Conservation (phyloP, 148 eudicot genomes). For the Amaranthus hypochondriacus region DNA sequence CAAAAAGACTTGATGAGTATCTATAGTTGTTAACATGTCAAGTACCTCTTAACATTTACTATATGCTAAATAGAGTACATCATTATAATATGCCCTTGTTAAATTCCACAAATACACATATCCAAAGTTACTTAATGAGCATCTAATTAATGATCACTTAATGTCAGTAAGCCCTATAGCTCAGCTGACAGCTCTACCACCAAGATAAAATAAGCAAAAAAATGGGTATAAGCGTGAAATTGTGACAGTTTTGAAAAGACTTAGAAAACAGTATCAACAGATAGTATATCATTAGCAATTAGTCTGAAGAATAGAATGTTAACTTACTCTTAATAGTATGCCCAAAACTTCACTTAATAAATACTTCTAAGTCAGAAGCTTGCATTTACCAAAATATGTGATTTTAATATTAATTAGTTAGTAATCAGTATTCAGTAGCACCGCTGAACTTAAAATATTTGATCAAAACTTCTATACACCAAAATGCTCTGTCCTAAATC, state of each 20-base stretch:
- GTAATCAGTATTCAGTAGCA: background rate
- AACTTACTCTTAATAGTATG: conserved; percentile 14
- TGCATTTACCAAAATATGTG: background rate
- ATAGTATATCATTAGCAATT: background rate
- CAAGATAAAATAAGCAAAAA: background rate
- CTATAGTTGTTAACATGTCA: too few relatives aligned
- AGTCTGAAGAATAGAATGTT: conserved; percentile 16
- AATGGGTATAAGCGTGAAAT: background rate
- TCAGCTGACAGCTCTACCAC: conserved; percentile 1
- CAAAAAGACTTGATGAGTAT: too few relatives aligned
- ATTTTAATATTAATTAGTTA: background rate
- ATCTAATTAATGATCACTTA: background rate
- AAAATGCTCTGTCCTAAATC: background rate
- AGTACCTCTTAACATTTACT: too few relatives aligned
- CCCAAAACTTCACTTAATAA: background rate
- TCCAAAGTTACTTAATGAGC: conserved; percentile 1
- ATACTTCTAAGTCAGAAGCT: background rate
- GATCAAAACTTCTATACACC: background rate
- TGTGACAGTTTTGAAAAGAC: background rate
- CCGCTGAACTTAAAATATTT: background rate
- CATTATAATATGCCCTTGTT: background rate
- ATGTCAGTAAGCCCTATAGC: background rate
- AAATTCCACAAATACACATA: background rate
- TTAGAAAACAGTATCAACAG: background rate
- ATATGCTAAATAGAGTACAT: background rate